Percentiles rank a stretch among this genome's conserved stretches.
phyloP scores from a whole-genome alignment of 768 basidiomycete species.

The Calocera cornea region DNA sequence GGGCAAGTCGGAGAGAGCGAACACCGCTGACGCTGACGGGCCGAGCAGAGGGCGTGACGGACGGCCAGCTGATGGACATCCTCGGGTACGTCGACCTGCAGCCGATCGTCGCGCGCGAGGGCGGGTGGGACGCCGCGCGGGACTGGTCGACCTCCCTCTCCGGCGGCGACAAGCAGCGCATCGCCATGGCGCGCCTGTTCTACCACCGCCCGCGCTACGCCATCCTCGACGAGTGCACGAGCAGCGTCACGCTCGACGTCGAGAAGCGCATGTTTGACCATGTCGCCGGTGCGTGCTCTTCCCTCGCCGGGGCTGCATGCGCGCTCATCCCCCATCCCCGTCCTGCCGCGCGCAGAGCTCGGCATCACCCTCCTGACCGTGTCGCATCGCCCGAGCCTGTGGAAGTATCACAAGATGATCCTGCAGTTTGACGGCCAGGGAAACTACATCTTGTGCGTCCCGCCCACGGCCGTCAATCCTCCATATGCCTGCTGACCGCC shows the following conservation, averaged over 20 bases:
- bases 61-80: conserved; percentile 57
- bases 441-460: conserved; percentile 80
- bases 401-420: conserved; percentile 83
- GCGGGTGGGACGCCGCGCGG: conserved; percentile 81
- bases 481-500: background rate
- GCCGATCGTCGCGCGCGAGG: conserved; percentile 77
- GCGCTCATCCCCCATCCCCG: conserved; percentile 4
- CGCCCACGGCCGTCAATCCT: conserved; percentile 6
- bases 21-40: no score
- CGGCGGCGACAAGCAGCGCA: conserved; percentile 83
- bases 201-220: conserved; percentile 97
- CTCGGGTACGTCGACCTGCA: conserved; percentile 74
- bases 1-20: no score
- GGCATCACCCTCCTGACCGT: conserved; percentile 90
- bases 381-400: conserved; percentile 85
- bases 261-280: conserved; percentile 93
- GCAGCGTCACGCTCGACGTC: conserved; percentile 81
- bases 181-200: conserved; percentile 93
- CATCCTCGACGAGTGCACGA: conserved; percentile 92
- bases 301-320: background rate
- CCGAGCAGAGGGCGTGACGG: conserved; percentile 58
- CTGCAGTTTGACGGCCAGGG: conserved; percentile 90
- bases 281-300: conserved; percentile 38
- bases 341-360: conserved; percentile 33
- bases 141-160: conserved; percentile 47